Percentiles rank a stretch among this genome's conserved stretches.
phyloP scores from a whole-genome alignment of 2,329 filamentous ascomycete genomes.

The Alternaria infectoria region DNA sequence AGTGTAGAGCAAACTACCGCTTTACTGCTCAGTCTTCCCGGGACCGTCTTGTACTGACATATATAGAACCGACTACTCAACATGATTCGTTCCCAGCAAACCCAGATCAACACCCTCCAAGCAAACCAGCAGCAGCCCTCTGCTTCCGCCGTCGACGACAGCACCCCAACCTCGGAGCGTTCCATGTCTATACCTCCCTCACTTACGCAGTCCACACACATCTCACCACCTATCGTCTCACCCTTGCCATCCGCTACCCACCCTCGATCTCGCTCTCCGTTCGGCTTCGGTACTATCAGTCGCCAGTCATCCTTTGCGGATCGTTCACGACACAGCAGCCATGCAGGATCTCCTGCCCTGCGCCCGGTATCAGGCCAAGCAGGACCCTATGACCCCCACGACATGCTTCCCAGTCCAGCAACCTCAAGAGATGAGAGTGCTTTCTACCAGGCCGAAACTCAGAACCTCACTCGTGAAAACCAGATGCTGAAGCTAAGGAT shows the following conservation, averaged over 20 bases:
- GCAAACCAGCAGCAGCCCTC: conserved; percentile 48
- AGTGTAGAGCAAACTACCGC: neutral
- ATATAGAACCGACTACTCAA: conserved; percentile 73
- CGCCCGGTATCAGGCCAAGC: conserved; percentile 59
- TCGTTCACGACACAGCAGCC: conserved; percentile 48
- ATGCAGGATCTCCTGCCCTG: conserved; percentile 53
- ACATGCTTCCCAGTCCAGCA: conserved; percentile 63
- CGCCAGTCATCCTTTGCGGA: conserved; percentile 53
- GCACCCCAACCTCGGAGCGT: conserved; percentile 56
- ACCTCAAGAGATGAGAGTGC: conserved; percentile 70
- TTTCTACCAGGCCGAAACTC: conserved; percentile 83
- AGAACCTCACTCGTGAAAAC: conserved; percentile 78
- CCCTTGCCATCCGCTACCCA: conserved; percentile 57
- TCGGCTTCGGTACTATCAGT: conserved; percentile 46
- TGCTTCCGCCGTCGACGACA: conserved; percentile 59
- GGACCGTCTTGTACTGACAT: no score
- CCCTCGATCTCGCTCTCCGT: conserved; percentile 47
- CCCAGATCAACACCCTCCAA: conserved; percentile 69
- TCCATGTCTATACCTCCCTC: conserved; percentile 51
- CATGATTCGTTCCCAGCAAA: conserved; percentile 78
- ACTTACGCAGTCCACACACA: conserved; percentile 23
- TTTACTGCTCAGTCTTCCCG: no score
- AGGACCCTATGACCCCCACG: conserved; percentile 58
- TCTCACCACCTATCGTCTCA: conserved; percentile 43
- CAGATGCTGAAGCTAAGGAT: conserved; percentile 81